phyloP scores from a whole-genome alignment of 2,329 filamentous ascomycete species.

The Cladobotryum mycophilum region DNA sequence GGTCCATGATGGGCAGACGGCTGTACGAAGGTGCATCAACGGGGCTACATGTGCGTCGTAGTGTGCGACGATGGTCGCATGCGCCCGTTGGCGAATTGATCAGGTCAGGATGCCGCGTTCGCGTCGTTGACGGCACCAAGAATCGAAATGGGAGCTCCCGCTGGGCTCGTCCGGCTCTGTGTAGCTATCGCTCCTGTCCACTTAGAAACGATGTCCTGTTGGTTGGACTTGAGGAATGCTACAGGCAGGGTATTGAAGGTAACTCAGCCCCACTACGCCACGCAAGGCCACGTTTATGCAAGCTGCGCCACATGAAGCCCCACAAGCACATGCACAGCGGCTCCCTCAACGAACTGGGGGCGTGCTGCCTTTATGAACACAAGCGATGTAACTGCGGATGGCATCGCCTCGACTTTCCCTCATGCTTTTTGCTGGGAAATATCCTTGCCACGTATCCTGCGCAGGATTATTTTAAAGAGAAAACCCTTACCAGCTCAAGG shows the following conservation, averaged over 20 bases:
- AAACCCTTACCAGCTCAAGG: neutral
- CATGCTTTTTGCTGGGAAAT: constrained; percentile 8
- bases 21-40: constrained; percentile 13
- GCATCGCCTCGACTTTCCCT: constrained; percentile 8
- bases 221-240: neutral
- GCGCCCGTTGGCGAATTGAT: neutral
- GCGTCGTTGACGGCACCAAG: neutral
- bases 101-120: constrained; percentile 1
- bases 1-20: constrained; percentile 32
- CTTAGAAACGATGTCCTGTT: neutral
- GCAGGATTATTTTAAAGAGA: neutral
- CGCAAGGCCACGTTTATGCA: neutral
- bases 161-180: neutral
- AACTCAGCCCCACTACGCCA: constrained; percentile 11
- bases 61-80: constrained; percentile 2
- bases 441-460: constrained; percentile 2
- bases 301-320: constrained; percentile 6
- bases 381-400: neutral
- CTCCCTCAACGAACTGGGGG: too few species aligned
- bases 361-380: neutral
- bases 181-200: neutral
- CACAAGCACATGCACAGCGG: neutral
- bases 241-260: neutral
- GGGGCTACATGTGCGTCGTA: constrained; percentile 24
- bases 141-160: neutral